phyloP scores from a whole-genome alignment of 768 basidiomycete species.

The Pisolithus marmoratus region DNA sequence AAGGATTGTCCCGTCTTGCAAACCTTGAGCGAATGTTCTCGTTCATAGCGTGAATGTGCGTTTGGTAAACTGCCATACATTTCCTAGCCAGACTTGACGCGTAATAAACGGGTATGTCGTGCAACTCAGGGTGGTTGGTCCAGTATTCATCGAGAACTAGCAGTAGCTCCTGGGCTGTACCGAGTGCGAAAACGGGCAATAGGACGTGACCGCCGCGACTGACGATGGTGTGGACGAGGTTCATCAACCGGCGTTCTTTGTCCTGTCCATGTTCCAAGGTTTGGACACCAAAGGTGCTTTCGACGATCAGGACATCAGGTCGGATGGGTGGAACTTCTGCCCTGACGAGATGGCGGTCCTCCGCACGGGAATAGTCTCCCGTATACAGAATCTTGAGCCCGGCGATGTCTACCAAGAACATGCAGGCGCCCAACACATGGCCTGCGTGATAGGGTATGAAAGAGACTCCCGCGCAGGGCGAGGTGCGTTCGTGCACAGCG shows the following conservation, averaged over 20 bases:
- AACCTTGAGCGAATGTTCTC: constrained; percentile 83
- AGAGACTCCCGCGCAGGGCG: constrained; percentile 82
- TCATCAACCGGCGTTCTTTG: constrained; percentile 86
- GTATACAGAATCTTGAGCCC: constrained; percentile 93
- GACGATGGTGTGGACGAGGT: constrained; percentile 87
- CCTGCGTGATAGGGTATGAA: constrained; percentile 98
- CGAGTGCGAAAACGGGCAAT: constrained; percentile 92
- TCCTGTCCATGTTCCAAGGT: constrained; percentile 80
- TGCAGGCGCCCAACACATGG: constrained; percentile 94
- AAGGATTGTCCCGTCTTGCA: constrained; percentile 92
- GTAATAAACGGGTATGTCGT: constrained; percentile 89
- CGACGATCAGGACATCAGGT: constrained; percentile 93
- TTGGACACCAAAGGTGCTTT: constrained; percentile 95
- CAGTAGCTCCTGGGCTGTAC: constrained; percentile 89
- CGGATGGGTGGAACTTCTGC: constrained; percentile 87
- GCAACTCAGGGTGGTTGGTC: constrained; percentile 89
- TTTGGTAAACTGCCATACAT: constrained; percentile 97
- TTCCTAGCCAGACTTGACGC: constrained; percentile 90
- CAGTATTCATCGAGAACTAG: constrained; percentile 95
- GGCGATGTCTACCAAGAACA: constrained; percentile 95
- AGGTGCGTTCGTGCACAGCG: constrained; percentile 85
- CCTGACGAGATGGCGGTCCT: constrained; percentile 92
- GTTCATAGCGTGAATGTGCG: constrained; percentile 97
- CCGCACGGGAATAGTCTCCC: constrained; percentile 95
- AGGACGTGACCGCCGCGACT: constrained; percentile 88